These are phyloP conservation scores for Dittrichia graveolens DNA, from an alignment of 129 eudicot genomes.

Conservation along the genomic window DNA sequence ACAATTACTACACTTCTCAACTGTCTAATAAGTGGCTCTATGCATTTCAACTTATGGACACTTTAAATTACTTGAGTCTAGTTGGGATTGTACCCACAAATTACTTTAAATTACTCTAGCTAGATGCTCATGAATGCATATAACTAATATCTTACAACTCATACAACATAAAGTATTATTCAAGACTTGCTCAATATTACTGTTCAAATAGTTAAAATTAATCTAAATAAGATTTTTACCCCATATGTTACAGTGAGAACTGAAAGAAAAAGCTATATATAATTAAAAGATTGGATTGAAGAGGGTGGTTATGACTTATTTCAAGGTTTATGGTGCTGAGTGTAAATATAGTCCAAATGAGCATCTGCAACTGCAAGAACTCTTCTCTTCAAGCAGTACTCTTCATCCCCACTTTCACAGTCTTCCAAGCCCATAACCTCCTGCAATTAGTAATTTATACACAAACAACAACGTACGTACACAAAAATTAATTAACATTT, in stretches of 20 bases:
- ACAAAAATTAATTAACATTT: neutral
- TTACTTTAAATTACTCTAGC: no score
- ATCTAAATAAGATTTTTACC: slow-evolving; percentile 14
- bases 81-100: slow-evolving; percentile 7
- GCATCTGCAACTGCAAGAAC: slow-evolving; percentile 67
- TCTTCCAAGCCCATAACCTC: slow-evolving; percentile 65
- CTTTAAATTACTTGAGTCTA: neutral
- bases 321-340: slow-evolving; percentile 72
- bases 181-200: slow-evolving; percentile 14
- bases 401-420: slow-evolving; percentile 68
- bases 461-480: neutral
- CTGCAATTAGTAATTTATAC: slow-evolving; percentile 26
- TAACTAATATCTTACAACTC: neutral
- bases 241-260: slow-evolving; percentile 30
- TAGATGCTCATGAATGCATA: slow-evolving; percentile 10
- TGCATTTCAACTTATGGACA: neutral
- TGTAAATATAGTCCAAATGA: slow-evolving; percentile 95
- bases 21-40: slow-evolving; percentile 26
- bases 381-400: slow-evolving; percentile 67
- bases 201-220: slow-evolving; percentile 13
- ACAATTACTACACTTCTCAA: slow-evolving; percentile 24
- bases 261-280: slow-evolving; percentile 15
- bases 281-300: no score
- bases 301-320: slow-evolving; percentile 14
- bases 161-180: neutral